Evolutionary conservation across 768 basidiomycete species (phyloP), one percentile per base, ranked within the genome.

Genomic region (Naganishia onofrii): DNA sequence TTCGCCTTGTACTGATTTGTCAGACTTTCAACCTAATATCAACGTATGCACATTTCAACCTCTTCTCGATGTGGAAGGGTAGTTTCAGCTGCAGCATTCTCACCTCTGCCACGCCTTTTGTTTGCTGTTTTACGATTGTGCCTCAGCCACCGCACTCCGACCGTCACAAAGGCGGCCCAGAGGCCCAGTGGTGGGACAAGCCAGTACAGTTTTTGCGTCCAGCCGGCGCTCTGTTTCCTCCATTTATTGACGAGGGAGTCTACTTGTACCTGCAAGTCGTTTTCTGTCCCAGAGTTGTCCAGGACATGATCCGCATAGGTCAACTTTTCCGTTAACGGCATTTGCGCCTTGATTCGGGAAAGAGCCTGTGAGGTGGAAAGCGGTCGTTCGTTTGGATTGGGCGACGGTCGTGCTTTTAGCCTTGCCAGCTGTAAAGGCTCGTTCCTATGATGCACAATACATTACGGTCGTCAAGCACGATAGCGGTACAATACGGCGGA

Each of bases 221-320:
- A 84, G 0, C 83, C 81, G 1, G 46, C 69, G 0, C 75, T 77
- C n/a, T 79, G 74, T 15, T 64, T 72, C 26, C 78, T 69, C 65
- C 86, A 80, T 38, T 83, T 82, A 6, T 71, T 67, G 0, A 86
- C 82, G 46, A 87, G 78, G 34, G 81, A 76, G 29, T 85, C 84
- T 12, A 88, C 82, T 68, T 87, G 86, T 1, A 73, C 75, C 42
- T 88, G 84, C 12, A 97, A 83, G 69, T 93, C 92, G 42, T 84
- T 79, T 9, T 83, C 82, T 0, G 88, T 84, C 0, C 92, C 92
- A 7, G 91, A 91, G 79, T 98, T 98, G 82, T 97, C 93, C 36
- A 98, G 78, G 58, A 96, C 87, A 64, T 87, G 77, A 77, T 94
- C 92, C 3, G 93, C 94, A 72, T 91, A 93, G n/a, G 82, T 75